Percentiles rank a stretch among this genome's conserved stretches.
These are phyloP conservation scores for Carpinus viminea DNA, from an alignment of 306 rosid genomes.

Conservation along the genomic window DNA sequence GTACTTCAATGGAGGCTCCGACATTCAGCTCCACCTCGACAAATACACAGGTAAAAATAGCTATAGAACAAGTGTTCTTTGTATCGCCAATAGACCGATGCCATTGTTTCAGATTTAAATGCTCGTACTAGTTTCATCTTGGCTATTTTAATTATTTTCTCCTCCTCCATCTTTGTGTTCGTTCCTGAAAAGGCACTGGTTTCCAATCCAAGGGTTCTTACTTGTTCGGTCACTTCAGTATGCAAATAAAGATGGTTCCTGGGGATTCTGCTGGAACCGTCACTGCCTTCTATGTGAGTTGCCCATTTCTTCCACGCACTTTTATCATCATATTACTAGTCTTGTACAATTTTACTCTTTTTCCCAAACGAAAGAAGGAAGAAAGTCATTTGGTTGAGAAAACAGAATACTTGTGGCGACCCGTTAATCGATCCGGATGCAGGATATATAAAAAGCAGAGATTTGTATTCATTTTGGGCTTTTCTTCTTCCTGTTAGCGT, in stretches of 20 bases:
- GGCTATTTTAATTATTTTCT: neutral
- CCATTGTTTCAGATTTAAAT: neutral
- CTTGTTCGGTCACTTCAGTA: constrained; percentile 82
- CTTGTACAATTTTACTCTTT: neutral
- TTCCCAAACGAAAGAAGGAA: neutral
- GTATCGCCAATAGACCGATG: neutral
- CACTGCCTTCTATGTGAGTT: constrained; percentile 77
- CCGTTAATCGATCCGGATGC: too few relatives aligned
- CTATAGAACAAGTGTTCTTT: too few relatives aligned
- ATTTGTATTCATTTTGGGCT: neutral
- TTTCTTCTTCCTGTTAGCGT: neutral
- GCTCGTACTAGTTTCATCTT: neutral
- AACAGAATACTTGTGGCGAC: neutral
- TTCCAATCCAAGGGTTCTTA: constrained; percentile 86
- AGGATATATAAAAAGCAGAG: neutral
- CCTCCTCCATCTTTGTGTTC: neutral
- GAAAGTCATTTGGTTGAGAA: neutral
- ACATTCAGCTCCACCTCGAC: constrained; percentile 71
- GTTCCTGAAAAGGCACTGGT: constrained; percentile 61
- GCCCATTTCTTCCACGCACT: neutral
- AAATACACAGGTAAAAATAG: constrained; percentile 60
- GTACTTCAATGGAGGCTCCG: constrained; percentile 65
- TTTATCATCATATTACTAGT: neutral
- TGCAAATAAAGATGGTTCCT: constrained; percentile 71
- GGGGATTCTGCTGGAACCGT: constrained; percentile 94